phyloP scores from a whole-genome alignment of 345 rosid genomes.

The Heritiera fomes region DNA sequence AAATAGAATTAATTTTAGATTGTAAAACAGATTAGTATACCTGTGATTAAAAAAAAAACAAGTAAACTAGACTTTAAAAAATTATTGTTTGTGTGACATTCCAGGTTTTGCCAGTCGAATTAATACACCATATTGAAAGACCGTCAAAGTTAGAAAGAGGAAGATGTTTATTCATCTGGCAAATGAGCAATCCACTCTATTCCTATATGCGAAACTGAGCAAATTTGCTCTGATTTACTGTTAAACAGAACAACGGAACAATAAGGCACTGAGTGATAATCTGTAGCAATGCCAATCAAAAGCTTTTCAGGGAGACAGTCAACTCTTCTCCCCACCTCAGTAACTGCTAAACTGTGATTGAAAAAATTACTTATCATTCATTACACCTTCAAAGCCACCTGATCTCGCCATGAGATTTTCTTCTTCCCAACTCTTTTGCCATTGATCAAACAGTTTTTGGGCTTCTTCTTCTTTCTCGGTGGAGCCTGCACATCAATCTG shows the following conservation, averaged over 20 bases:
- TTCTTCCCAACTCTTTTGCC: conserved; percentile 32
- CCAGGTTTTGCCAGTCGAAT: not conserved
- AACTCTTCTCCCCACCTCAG: not conserved
- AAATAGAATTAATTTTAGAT: no score
- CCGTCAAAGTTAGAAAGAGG: not conserved
- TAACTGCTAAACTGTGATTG: not conserved
- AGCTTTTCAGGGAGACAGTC: not conserved
- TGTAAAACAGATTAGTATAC: no score
- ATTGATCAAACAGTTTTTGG: conserved; percentile 14
- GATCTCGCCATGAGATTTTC: conserved; percentile 48
- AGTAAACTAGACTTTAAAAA: not conserved
- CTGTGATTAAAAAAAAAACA: no score
- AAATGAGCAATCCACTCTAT: conserved; percentile 7
- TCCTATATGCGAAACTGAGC: conserved; percentile 1
- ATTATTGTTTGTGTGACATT: not conserved
- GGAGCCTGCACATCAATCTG: conserved; percentile 19
- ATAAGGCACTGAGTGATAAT: not conserved
- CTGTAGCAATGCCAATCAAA: conserved; percentile 12
- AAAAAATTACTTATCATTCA: not conserved
- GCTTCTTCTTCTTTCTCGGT: conserved; percentile 22
- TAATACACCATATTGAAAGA: not conserved
- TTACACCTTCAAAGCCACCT: conserved; percentile 22
- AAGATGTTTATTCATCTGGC: not conserved
- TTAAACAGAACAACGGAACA: not conserved
- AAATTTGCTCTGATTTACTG: conserved; percentile 17